Evolutionary conservation across 2,329 filamentous ascomycete genomes (phyloP), one percentile per base, ranked within the genome.

Genomic region (Metarhizium robertsii): DNA sequence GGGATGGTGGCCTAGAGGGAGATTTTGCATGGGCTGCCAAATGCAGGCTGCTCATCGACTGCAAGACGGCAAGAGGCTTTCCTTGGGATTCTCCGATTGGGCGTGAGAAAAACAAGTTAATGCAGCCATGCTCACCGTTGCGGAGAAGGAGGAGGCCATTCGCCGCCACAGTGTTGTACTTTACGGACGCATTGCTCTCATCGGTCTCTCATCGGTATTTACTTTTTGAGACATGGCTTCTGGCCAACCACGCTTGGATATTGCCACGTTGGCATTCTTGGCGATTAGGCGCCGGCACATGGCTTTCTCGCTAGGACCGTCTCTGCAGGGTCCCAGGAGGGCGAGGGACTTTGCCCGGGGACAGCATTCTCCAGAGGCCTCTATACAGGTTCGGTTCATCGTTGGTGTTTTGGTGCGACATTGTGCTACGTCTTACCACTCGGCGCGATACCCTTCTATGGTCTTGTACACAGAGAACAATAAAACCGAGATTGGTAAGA

Each of bases 221-320:
- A 42, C 53, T 59, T 55, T 58, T 53, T 52, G 50, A 54, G 57
- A 53, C 58, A 59, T 54, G 38, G 6, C 45, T 52, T 47, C 32
- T n/a, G 40, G 34, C 54, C 50, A 53, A 49, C 29, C 50, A 52
- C 25, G 49, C 16, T 29, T 8, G 29, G 36, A 29, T 29, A 29
- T 8, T 20, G 8, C 18, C 20, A 14, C 8, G 45, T 29, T 48
- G 14, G 25, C 14, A 7, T 48, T 48, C 18, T 48, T 30, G 25
- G 45, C 25, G 42, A 10, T 30, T 11, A 48, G 4, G 45, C 25
- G 25, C 16, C 25, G 20, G 25, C 45, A 48, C 25, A 30, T 16
- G 20, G 25, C 45, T 48, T 29, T 48, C n/a, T 30, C 45, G 45
- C 20, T 30, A 48, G 16, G 20, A 48, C 20, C 20, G 3, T 11